A percentile compares a stretch with the other conserved stretches of the same genome.
Conservation (phyloP, 2,329 filamentous ascomycete species). For the Zymoseptoria brevis region DNA sequence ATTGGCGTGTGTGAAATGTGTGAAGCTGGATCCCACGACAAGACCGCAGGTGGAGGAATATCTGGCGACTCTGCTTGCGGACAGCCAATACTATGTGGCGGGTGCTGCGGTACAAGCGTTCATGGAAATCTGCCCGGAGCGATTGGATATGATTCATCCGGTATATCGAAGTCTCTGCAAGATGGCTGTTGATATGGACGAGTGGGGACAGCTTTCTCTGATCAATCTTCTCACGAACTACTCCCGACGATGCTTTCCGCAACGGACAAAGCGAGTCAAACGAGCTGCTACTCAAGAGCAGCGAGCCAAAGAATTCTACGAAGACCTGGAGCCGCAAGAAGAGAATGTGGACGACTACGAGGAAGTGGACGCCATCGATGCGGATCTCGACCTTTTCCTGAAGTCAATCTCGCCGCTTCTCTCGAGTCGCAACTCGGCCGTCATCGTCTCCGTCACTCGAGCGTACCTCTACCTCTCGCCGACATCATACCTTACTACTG, state of each 20-base stretch:
- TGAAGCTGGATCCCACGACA: slow-evolving; percentile 78
- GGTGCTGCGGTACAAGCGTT: slow-evolving; percentile 87
- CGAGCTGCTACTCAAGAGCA: slow-evolving; percentile 39
- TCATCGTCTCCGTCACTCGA: slow-evolving; percentile 78
- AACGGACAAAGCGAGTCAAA: slow-evolving; percentile 51
- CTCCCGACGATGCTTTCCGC: slow-evolving; percentile 78
- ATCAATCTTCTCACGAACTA: slow-evolving; percentile 77
- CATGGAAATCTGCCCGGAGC: slow-evolving; percentile 78
- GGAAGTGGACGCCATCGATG: slow-evolving; percentile 58
- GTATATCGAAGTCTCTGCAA: slow-evolving; percentile 79
- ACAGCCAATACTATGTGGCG: slow-evolving; percentile 94
- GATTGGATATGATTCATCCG: slow-evolving; percentile 80
- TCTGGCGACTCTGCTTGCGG: slow-evolving; percentile 67
- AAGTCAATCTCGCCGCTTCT: slow-evolving; percentile 75
- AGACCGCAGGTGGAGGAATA: slow-evolving; percentile 79
- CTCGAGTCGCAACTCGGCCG: slow-evolving; percentile 85
- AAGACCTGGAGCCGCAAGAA: slow-evolving; percentile 48
- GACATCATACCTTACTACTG: slow-evolving; percentile 61
- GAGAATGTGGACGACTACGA: slow-evolving; percentile 44
- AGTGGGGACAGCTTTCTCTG: slow-evolving; percentile 88
- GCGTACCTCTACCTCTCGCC: slow-evolving; percentile 82
- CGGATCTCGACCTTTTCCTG: slow-evolving; percentile 74
- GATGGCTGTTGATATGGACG: slow-evolving; percentile 97
- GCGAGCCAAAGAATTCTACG: slow-evolving; percentile 62
- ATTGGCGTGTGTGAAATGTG: slow-evolving; percentile 91